Conservation (phyloP, 2,329 filamentous ascomycete species). For the Penicillium sp. region DNA sequence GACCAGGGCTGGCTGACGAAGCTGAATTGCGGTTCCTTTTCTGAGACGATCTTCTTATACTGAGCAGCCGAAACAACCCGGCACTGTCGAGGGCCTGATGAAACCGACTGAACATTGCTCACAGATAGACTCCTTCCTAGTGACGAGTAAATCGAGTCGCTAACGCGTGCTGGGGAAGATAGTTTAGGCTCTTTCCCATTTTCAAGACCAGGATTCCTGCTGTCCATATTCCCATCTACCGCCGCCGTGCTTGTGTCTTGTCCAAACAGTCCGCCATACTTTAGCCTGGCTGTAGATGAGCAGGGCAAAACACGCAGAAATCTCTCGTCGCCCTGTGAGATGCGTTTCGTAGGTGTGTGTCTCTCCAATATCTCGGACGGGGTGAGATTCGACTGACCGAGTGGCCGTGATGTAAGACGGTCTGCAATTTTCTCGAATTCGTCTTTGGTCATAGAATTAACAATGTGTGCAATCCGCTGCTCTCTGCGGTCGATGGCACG, state of each 20-base stretch:
- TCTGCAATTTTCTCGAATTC: not conserved
- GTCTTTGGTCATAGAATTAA: constrained; percentile 23
- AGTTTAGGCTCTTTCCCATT: not conserved
- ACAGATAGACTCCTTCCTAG: constrained; percentile 19
- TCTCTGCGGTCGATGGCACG: constrained; percentile 29
- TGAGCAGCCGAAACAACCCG: constrained; percentile 20
- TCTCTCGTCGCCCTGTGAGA: not conserved
- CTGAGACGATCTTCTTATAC: constrained; percentile 20
- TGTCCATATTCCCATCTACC: constrained; percentile 3
- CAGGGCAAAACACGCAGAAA: not conserved
- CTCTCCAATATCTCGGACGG: constrained; percentile 9
- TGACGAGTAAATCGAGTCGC: constrained; percentile 30
- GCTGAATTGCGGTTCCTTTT: constrained; percentile 18
- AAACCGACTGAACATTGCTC: constrained; percentile 15
- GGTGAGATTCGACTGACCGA: not conserved
- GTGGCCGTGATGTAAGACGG: not conserved
- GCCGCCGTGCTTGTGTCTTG: not conserved
- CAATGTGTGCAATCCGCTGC: constrained; percentile 26
- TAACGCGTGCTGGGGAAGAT: constrained; percentile 17
- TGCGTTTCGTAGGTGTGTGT: not conserved
- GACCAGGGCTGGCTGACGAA: constrained; percentile 18
- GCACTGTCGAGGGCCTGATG: constrained; percentile 17
- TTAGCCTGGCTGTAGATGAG: not conserved
- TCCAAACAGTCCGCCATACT: not conserved
- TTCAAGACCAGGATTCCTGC: not conserved